Conservation (phyloP, 768 basidiomycete species). For the Podaxis pistillaris region DNA sequence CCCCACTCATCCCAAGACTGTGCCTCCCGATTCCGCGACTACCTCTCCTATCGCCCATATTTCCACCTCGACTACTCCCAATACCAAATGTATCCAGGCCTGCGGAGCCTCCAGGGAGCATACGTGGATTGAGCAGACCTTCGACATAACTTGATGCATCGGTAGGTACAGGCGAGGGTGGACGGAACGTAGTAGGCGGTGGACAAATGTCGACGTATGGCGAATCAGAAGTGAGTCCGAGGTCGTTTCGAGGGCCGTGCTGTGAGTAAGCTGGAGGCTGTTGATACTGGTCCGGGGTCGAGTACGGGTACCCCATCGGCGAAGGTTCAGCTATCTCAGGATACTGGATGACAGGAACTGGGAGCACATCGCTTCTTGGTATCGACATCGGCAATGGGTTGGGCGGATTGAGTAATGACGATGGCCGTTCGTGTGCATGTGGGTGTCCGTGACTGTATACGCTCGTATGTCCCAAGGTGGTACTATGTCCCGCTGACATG, state of each 20-base stretch:
- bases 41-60: background rate
- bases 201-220: conserved; percentile 22
- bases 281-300: background rate
- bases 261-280: background rate
- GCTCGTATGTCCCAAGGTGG: background rate
- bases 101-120: background rate
- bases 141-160: conserved; percentile 28
- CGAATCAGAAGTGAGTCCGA: background rate
- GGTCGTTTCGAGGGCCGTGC: background rate
- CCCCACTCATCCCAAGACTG: conserved; percentile 19
- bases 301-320: background rate
- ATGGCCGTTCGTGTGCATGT: conserved; percentile 17
- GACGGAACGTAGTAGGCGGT: conserved; percentile 23
- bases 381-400: conserved; percentile 13
- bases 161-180: conserved; percentile 27
- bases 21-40: conserved; percentile 7
- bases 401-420: conserved; percentile 27
- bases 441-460: conserved; percentile 14
- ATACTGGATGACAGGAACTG: background rate
- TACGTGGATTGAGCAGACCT: conserved; percentile 29
- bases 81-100: background rate
- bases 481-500: background rate
- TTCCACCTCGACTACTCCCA: background rate
- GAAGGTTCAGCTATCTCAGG: background rate
- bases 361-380: conserved; percentile 16